Conservation (phyloP, 2,329 filamentous ascomycete genomes). For the Dothistroma septosporum region DNA sequence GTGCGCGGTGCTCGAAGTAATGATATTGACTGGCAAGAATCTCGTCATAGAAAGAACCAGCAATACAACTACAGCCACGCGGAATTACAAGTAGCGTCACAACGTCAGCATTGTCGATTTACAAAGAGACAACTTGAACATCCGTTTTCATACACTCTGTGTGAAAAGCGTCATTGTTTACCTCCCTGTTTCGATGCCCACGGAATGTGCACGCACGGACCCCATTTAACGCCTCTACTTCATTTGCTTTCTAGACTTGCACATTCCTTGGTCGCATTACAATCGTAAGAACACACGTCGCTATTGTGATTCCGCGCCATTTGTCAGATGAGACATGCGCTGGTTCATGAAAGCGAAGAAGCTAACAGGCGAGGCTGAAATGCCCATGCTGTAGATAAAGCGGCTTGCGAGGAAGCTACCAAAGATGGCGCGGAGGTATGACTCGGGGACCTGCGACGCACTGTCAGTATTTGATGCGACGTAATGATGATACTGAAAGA, state of each 20-base stretch:
- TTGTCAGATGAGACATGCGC: slow-evolving; percentile 40
- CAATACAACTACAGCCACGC: background rate
- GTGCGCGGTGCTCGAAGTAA: background rate
- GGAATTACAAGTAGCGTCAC: background rate
- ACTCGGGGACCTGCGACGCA: slow-evolving; percentile 66
- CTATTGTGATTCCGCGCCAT: slow-evolving; percentile 2
- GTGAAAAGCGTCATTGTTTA: slow-evolving; percentile 5
- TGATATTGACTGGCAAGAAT: too few species aligned
- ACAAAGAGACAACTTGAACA: background rate
- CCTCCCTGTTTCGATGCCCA: background rate
- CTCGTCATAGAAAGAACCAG: background rate
- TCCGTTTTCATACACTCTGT: slow-evolving; percentile 1
- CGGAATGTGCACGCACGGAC: slow-evolving; percentile 2
- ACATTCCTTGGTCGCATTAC: slow-evolving; percentile 3
- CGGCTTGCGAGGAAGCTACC: slow-evolving; percentile 90
- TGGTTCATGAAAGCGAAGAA: slow-evolving; percentile 84
- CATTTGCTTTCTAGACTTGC: slow-evolving; percentile 2
- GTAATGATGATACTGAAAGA: slow-evolving; percentile 18
- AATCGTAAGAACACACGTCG: background rate
- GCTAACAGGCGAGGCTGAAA: slow-evolving; percentile 88
- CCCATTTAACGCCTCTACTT: background rate
- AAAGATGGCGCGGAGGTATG: slow-evolving; percentile 91
- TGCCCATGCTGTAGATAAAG: slow-evolving; percentile 94
- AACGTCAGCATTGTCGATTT: background rate
- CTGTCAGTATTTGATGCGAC: background rate